These are phyloP conservation scores for Bryoglossum gracile DNA, from an alignment of 495 filamentous ascomycete genomes.

Conservation along the genomic window DNA sequence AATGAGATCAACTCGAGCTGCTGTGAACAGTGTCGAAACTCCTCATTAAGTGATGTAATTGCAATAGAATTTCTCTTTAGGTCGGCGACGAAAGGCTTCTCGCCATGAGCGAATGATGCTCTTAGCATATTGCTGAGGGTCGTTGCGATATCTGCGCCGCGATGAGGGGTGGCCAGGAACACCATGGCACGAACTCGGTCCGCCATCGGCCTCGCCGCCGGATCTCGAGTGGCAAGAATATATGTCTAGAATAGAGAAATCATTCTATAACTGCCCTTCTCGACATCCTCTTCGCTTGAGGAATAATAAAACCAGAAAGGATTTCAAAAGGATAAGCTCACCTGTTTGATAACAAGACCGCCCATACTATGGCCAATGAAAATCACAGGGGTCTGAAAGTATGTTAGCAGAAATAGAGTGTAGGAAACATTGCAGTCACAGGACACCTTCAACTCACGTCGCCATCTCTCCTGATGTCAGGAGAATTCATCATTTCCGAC, in stretches of 20 bases:
- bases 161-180: constrained; percentile 46
- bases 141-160: constrained; percentile 38
- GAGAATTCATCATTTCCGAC: constrained; percentile 8
- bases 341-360: constrained; percentile 42
- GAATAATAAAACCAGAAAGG: too few relatives aligned
- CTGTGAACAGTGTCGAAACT: constrained; percentile 36
- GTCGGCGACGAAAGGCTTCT: constrained; percentile 39
- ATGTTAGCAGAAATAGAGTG: too few relatives aligned
- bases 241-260: too few relatives aligned
- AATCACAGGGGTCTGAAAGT: constrained; percentile 37
- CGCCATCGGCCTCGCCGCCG: constrained; percentile 35
- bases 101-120: constrained; percentile 34
- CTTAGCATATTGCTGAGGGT: constrained; percentile 35
- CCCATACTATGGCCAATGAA: constrained; percentile 48
- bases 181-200: constrained; percentile 36
- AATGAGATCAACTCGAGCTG: constrained; percentile 37
- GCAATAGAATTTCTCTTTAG: constrained; percentile 30
- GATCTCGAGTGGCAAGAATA: constrained; percentile 27
- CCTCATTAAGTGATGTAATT: constrained; percentile 38
- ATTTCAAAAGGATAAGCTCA: too few relatives aligned
- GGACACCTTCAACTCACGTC: too few relatives aligned
- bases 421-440: too few relatives aligned
- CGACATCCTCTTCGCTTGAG: too few relatives aligned
- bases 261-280: too few relatives aligned
- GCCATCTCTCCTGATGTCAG: constrained; percentile 3